These are phyloP conservation scores for Effrenium voratum DNA, from an alignment of 73 alveolate species.

Conservation along the genomic window DNA sequence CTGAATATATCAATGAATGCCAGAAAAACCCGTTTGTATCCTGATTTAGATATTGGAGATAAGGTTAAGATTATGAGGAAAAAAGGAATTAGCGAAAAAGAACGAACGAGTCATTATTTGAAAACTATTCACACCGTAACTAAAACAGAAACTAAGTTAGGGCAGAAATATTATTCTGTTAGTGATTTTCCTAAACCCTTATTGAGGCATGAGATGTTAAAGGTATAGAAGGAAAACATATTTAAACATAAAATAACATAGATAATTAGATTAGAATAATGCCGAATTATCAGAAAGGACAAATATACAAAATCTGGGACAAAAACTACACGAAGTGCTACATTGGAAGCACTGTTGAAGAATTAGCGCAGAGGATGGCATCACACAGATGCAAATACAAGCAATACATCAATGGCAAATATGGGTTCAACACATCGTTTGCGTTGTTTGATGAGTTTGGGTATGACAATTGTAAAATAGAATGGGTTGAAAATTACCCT, in stretches of 20 bases:
- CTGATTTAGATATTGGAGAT: too few species aligned
- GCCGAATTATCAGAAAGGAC: not conserved
- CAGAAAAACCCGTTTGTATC: too few species aligned
- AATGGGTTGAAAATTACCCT: not conserved
- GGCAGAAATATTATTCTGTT: too few species aligned
- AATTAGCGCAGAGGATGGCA: slow-evolving; percentile 1
- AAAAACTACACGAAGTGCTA: not conserved
- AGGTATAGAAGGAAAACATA: not conserved
- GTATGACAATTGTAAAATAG: not conserved
- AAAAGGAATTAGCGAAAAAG: too few species aligned
- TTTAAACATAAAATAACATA: not conserved
- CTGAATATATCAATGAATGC: too few species aligned
- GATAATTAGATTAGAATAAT: not conserved
- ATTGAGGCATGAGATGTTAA: too few species aligned
- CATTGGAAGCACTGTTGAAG: not conserved
- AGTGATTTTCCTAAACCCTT: too few species aligned
- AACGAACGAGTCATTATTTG: too few species aligned
- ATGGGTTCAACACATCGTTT: not conserved
- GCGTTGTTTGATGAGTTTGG: not conserved
- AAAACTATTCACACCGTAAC: too few species aligned
- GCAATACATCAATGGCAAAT: too few species aligned
- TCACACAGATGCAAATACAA: not conserved
- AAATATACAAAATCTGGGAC: slow-evolving; percentile 1
- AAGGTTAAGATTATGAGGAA: too few species aligned
- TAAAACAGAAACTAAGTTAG: too few species aligned